Evolutionary conservation across 202 grass and related monocot genomes (phyloP), one percentile per base, ranked within the genome.

Genomic region (Dendrocalamus latiflorus): DNA sequence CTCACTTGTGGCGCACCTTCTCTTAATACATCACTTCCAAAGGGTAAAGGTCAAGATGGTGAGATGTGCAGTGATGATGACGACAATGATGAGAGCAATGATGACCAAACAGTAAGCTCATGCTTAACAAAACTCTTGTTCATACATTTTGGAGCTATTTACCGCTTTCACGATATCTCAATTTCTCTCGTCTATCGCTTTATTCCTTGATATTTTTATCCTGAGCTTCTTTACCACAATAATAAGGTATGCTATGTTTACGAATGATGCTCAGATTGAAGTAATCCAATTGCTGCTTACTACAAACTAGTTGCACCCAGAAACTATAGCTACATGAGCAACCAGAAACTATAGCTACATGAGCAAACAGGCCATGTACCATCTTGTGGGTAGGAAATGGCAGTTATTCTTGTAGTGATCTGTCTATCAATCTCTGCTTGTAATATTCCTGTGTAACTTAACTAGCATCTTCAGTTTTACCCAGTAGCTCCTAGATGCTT

Each of bases 1-100:
- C 92, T 98, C 62, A 98, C 95, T 43, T 98, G 95, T 83, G 93
- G 95, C 63, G 44, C 91, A 25, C 85, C 95, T 81, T 98, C 92
- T 10, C 5, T 91, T 61, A 69, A 77, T 86, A 85, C 90, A 20
- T 88, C 80, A 1, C 89, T 93, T 85, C 95, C 93, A 57, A 95
- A 91, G 66, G 95, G 77, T 42, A 98, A 95, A 89, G 95, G 95
- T 78, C 83, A 85, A 86, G 51, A 95, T 85, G 92, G 90, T 69
- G 91, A 70, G 77, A 80, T 90, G 87, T 93, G 91, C 75, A 98
- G 92, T 49, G 95, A 94, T 28, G 90, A 91, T 1, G 87, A 84
- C 5, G 56, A 61, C 3, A 2, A 16, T 11, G 84, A 86, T 72
- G 86, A 48, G 17, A 89, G 92, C 55, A 81, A 78, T 54, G 85